Base-by-base conservation (phyloP, 805 yeast species). In the Metschnikowia koreensis region DNA sequence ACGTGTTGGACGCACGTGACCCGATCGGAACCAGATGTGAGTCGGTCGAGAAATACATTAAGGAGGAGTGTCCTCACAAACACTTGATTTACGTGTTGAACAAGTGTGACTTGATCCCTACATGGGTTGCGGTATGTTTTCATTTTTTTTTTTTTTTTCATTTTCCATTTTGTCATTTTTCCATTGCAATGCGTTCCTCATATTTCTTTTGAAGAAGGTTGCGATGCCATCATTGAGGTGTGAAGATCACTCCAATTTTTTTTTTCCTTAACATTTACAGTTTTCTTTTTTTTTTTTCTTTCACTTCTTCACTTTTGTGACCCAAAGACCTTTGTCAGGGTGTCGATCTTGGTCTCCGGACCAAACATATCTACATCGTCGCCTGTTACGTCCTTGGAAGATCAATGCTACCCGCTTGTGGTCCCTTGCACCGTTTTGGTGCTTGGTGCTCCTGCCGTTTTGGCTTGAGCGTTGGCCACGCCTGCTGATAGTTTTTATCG, bases 301-400 rank as follows among this genome's bases (percentile, higher is more conserved):
- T 37, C 15, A 13, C 36, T 11, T 13, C 29, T 33, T 36, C 22
- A 28, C 29, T 33, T 46, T 46, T 46, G 51, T 48, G 45, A 57
- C 68, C 97, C 97, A 89, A 87, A 83, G 93, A 81, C 84, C 75
- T 82, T 82, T 78, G 94, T 87, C 94, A 87, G 91, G 94, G 76
- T 66, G 74, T 59, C 68, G 66, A 75, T 78, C 68, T 72, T 29
- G 71, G 77, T 52, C 54, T 66, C 66, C 66, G 41, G 55, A 56
- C 55, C 60, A 59, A 47, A 46, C 56, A 62, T 16, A 28, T 22
- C 68, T 69, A 75, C 79, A 63, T 58, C 66, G 76, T 73, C 76
- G 87, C 87, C 97, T 92, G 97, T 93, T 92, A 93, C 93, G 82
- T 85, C 96, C 83, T 88, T 92, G 97, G 97, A 80, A 92, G 84